Conservation (phyloP, 495 filamentous ascomycete species). For the Patellaria atrata region DNA sequence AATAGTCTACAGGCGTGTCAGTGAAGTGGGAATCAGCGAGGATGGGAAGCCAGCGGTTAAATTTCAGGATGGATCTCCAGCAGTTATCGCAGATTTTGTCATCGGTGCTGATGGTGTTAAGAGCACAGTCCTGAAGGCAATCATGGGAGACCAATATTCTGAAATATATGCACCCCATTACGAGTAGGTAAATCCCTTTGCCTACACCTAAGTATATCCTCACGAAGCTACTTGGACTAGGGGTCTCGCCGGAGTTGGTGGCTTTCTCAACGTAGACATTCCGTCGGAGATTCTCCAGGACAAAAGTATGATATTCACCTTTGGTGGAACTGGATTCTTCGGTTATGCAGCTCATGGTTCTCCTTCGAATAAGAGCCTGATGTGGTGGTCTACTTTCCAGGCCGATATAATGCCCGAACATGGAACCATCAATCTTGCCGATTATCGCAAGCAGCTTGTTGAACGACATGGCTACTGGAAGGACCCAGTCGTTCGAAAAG, state of each 20-base stretch:
- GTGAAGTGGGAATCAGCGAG: conserved; percentile 3
- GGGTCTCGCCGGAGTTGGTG: conserved; percentile 38
- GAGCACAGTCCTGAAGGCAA: conserved; percentile 32
- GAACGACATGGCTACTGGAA: conserved; percentile 34
- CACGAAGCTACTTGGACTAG: conserved; percentile 20
- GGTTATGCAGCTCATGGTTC: conserved; percentile 30
- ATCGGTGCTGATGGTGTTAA: conserved; percentile 49
- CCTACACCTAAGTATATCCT: neutral
- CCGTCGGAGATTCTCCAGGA: conserved; percentile 20
- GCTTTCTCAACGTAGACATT: conserved; percentile 32
- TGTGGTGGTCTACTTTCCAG: conserved; percentile 20
- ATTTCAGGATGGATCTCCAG: conserved; percentile 22
- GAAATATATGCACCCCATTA: conserved; percentile 24
- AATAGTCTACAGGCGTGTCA: conserved; percentile 10
- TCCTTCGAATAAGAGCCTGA: conserved; percentile 3
- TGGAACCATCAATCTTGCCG: conserved; percentile 27
- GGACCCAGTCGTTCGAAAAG: conserved; percentile 36
- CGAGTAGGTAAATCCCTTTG: conserved; percentile 10
- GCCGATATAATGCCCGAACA: conserved; percentile 3
- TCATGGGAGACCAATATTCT: conserved; percentile 32
- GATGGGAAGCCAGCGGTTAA: conserved; percentile 12
- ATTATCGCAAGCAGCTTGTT: conserved; percentile 30
- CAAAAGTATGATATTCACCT: conserved; percentile 36
- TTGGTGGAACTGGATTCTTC: conserved; percentile 43
- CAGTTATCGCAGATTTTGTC: conserved; percentile 36